Conservation (phyloP, 179 eudicot genomes). For the Beta corolliflora region DNA sequence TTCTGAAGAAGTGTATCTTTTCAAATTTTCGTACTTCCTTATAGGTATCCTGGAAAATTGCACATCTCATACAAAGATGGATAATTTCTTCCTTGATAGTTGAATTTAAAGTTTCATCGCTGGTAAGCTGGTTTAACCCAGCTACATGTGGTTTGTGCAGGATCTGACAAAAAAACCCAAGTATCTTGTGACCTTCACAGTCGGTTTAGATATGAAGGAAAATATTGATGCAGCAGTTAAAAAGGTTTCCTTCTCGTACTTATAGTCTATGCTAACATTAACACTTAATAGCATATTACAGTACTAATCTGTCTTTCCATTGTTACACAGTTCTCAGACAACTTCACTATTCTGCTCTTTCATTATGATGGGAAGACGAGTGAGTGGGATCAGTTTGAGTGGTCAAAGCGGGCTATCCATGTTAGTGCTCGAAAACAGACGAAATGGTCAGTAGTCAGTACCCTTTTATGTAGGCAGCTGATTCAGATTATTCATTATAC, state of each 20-base stretch:
- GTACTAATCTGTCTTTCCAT: background rate
- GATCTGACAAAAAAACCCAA: constrained; percentile 40
- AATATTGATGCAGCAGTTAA: constrained; percentile 39
- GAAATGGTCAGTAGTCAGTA: constrained; percentile 47
- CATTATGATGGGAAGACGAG: constrained; percentile 65
- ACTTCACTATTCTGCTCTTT: constrained; percentile 52
- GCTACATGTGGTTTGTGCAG: constrained; percentile 28
- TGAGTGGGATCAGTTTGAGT: constrained; percentile 72
- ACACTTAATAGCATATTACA: background rate
- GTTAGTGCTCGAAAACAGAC: constrained; percentile 63
- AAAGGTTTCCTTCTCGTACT: constrained; percentile 38
- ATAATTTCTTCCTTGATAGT: background rate
- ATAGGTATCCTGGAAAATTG: background rate
- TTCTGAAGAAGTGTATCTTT: background rate
- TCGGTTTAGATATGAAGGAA: constrained; percentile 43
- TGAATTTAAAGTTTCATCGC: background rate
- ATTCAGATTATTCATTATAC: background rate
- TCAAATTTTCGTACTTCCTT: background rate
- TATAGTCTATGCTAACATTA: too few relatives aligned
- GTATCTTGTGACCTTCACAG: constrained; percentile 51
- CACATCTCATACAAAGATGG: background rate
- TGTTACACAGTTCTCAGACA: constrained; percentile 41
- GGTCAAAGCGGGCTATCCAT: constrained; percentile 70
- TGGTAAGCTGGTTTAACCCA: background rate
- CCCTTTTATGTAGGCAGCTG: background rate